Conservation (phyloP, 805 yeast genomes). For the Candida sithepensis region DNA sequence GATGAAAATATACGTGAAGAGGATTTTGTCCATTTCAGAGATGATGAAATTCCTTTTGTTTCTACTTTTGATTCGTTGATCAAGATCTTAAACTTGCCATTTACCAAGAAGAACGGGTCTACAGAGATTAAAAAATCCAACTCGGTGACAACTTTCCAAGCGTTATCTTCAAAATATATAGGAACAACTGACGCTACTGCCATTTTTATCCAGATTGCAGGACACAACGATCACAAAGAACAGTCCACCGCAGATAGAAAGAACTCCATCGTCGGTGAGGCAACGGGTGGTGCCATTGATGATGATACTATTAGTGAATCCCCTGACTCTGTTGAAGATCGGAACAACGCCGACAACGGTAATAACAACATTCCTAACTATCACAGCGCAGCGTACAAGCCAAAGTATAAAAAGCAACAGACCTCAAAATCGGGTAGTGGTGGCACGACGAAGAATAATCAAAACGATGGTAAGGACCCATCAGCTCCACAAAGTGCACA, state of each 20-base stretch:
- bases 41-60: conserved; percentile 13
- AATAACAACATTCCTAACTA: conserved; percentile 13
- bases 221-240: conserved; percentile 3
- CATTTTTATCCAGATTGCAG: conserved; percentile 15
- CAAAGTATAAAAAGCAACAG: conserved; percentile 3
- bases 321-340: conserved; percentile 4
- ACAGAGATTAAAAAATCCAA: conserved; percentile 19
- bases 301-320: conserved; percentile 6
- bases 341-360: background rate
- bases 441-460: background rate
- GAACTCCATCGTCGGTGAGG: conserved; percentile 10
- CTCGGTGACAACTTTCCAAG: conserved; percentile 19
- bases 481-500: background rate
- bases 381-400: conserved; percentile 15
- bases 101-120: conserved; percentile 14
- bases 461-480: background rate
- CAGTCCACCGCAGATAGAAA: conserved; percentile 1
- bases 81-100: conserved; percentile 16
- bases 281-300: conserved; percentile 16
- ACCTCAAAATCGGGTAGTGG: background rate
- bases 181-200: conserved; percentile 21
- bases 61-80: conserved; percentile 17
- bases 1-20: background rate
- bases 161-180: conserved; percentile 17
- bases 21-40: conserved; percentile 6